Base-by-base conservation (phyloP, 345 rosid genomes). In the Aquilaria yunnanensis region DNA sequence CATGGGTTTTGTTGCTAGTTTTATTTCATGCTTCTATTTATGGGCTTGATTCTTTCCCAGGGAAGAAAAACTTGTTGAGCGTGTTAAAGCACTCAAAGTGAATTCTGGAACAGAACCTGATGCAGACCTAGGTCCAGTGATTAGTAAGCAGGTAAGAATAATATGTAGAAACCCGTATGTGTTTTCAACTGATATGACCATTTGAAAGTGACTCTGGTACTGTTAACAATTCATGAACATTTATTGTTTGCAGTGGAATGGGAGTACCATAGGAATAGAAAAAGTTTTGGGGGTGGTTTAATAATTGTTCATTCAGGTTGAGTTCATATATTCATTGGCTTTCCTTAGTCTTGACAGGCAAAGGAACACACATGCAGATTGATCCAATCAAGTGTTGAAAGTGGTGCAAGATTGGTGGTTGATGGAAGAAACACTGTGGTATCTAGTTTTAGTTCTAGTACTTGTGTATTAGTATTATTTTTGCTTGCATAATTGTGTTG, bases 41-140 rank as follows among this genome's bases (percentile, higher is more conserved):
- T 83, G 92, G 88, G 47, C 12, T 64, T 46, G 51, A 23, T 33
- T 37, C 70, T 75, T 75, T 69, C 8, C 65, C 77, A 85, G 90
- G 90, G 87, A 81, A 74, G 75, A 78, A 30, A 79, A 79, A 64
- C 71, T 85, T 30, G 76, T 79, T 62, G 83, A 81, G 67, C 67
- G 48, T 67, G 85, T 78, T 65, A 74, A 74, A 67, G 73, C 73
- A 33, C 70, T 85, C 37, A 75, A 75, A 67, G 83, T 81, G 70
- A 81, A 72, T 64, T 72, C 76, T 30, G 92, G 92, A 60, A 81
- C 74, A 16, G 83, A 85, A 66, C 76, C 74, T 49, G 78, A 74
- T 67, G 73, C 88, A 45, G 86, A 85, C 62, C 76, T 85, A 62
- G 88, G 88, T 65, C 92, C 92, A 29, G 69, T 85, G 51, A 81